Evolutionary conservation across 441 rosid species (phyloP), one percentile per base, ranked within the genome.

Genomic region (Lepidium campestre): DNA sequence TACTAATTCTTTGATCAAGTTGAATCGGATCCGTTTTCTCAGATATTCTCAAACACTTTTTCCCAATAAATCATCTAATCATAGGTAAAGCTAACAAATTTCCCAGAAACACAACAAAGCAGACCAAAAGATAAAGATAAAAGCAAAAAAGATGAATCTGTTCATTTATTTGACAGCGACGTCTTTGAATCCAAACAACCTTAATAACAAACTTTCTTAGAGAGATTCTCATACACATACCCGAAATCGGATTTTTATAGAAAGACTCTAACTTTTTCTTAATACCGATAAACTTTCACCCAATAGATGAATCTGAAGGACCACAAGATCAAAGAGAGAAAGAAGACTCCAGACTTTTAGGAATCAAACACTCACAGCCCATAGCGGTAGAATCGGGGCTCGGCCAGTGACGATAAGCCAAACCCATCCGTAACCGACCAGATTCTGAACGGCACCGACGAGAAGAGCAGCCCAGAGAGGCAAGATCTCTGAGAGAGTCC

Each of bases 401-500:
- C 81, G 77, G 2, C 93, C 87, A 7, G 95, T 87, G 45, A 86
- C 88, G 53, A 90, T 70, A 75, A 92, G 85, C 99, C 99, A 95
- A 76, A 95, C 93, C 91, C 91, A 87, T 1, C 99, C 97, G 58
- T 92, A 92, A 19, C 99, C 98, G 61, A 90, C 39, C 63, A 95
- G 80, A 59, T 90, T 95, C 81, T 88, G 99, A 46, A 95, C 25
- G 58, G 91, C 97, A 18, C 99, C 99, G 50, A 95, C 87, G 13
- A 92, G 86, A 67, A 90, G 80, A 76, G 93, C 90, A 11, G 87
- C 97, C 99, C 99, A 95, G 2, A 92, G 65, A 73, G 99, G 99
- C 79, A 95, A 77, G 44, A 83, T 57, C 86, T 95, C 99, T 27
- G 83, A 87, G 53, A 95, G 82, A 66, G 79, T 77, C 7, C 98